Evolutionary conservation across 108 stramenopile genomes (phyloP).

Genomic region (Cyclotella baltica): DNA sequence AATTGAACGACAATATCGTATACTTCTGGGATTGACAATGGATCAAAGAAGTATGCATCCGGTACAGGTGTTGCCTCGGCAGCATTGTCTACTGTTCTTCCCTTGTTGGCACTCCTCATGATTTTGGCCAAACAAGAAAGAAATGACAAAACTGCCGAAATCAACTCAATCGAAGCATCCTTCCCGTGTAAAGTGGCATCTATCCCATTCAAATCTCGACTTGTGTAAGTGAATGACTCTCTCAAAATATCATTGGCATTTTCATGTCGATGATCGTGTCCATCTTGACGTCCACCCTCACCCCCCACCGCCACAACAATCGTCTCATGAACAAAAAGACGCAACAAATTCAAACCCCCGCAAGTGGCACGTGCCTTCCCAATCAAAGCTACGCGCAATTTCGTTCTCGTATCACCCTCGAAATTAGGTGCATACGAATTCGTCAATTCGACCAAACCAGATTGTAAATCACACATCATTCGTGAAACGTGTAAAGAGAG

Average conservation of each 20-base stretch:
- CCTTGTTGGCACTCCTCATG: not conserved
- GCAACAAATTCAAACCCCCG: slow-evolving; percentile 69
- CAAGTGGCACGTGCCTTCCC: slow-evolving; percentile 83
- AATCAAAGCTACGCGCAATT: slow-evolving; percentile 67
- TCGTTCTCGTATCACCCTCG: slow-evolving; percentile 36
- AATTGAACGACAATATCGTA: slow-evolving; percentile 72
- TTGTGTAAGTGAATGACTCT: slow-evolving; percentile 42
- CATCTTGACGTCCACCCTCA: slow-evolving; percentile 21
- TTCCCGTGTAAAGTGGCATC: slow-evolving; percentile 32
- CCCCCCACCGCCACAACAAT: slow-evolving; percentile 50
- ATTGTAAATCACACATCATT: slow-evolving; percentile 71
- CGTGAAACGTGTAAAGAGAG: slow-evolving; percentile 69
- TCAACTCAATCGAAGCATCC: slow-evolving; percentile 54
- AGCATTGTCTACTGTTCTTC: not conserved
- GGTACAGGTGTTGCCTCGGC: not conserved
- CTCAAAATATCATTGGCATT: slow-evolving; percentile 37
- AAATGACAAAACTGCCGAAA: slow-evolving; percentile 59
- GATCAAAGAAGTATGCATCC: slow-evolving; percentile 18
- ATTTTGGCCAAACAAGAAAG: slow-evolving; percentile 29
- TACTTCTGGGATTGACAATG: slow-evolving; percentile 65
- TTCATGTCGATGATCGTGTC: slow-evolving; percentile 35
- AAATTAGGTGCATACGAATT: slow-evolving; percentile 14
- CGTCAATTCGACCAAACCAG: slow-evolving; percentile 13
- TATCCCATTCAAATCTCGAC: slow-evolving; percentile 15
- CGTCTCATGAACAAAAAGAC: slow-evolving; percentile 63